Percentiles rank a stretch among this genome's conserved stretches.
phyloP scores from a whole-genome alignment of 164 flowering plant species.

The Stephania yunnanensis region DNA sequence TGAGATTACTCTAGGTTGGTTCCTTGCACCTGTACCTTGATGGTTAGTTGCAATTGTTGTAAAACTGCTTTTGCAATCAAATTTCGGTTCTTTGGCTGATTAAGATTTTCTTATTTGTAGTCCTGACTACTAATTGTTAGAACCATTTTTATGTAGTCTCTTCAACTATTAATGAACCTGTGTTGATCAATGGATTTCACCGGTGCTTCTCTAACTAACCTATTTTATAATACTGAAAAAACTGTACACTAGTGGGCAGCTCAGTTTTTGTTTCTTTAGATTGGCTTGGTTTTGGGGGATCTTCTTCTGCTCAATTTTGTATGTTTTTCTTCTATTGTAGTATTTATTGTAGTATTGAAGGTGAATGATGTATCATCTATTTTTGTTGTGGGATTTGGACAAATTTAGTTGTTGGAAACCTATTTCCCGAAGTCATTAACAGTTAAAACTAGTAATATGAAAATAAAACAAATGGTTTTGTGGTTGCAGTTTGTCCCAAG shows the following conservation, averaged over 20 bases:
- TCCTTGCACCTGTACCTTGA: neutral
- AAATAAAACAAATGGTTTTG: neutral
- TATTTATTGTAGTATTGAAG: neutral
- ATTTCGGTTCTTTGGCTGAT: neutral
- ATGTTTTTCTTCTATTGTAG: neutral
- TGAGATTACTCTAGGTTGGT: neutral
- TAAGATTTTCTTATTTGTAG: neutral
- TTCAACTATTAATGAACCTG: too few relatives aligned
- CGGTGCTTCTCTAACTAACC: too few relatives aligned
- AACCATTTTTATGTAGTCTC: neutral
- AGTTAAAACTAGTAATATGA: too few relatives aligned
- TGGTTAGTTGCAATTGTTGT: neutral
- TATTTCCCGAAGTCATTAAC: too few relatives aligned
- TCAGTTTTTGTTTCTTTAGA: neutral
- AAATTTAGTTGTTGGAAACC: too few relatives aligned
- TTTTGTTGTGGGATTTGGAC: too few relatives aligned
- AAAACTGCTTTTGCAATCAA: neutral
- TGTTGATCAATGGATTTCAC: too few relatives aligned
- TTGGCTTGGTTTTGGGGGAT: neutral
- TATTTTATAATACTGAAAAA: too few relatives aligned
- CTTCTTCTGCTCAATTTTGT: neutral
- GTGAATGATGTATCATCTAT: neutral
- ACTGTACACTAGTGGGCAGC: too few relatives aligned
- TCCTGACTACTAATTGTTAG: neutral
- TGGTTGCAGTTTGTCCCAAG: neutral